Percentiles rank a stretch among this genome's conserved stretches.
Conservation (phyloP, 257 asterid species). For the Leptodermis oblonga region DNA sequence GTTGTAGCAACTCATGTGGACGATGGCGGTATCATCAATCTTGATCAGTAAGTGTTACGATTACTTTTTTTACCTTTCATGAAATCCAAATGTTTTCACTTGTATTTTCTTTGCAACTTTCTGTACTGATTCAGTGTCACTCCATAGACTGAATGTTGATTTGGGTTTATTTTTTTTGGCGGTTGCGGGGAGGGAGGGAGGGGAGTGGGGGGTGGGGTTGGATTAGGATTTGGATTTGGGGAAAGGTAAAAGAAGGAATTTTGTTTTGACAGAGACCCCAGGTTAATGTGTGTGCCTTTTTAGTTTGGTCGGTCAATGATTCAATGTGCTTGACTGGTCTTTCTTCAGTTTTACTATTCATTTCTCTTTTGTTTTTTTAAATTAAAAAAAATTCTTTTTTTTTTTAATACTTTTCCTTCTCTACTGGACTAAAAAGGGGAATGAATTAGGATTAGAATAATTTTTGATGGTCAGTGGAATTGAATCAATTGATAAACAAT, state of each 20-base stretch:
- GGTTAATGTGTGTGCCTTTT: slow-evolving; percentile 6
- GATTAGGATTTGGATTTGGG: neutral
- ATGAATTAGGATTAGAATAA: neutral
- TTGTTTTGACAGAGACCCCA: slow-evolving; percentile 9
- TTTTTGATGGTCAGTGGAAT: neutral
- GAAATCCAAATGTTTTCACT: neutral
- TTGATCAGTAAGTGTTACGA: slow-evolving; percentile 69
- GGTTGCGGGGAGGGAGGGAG: too few species aligned
- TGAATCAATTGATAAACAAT: neutral
- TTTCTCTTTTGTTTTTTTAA: neutral
- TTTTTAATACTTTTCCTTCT: slow-evolving; percentile 5
- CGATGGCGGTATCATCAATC: slow-evolving; percentile 37
- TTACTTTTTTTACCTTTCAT: neutral
- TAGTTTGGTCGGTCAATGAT: slow-evolving; percentile 19
- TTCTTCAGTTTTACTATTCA: slow-evolving; percentile 4
- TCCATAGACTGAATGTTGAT: neutral
- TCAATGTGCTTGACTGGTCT: slow-evolving; percentile 18
- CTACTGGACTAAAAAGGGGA: slow-evolving; percentile 1
- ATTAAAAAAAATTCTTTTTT: too few species aligned
- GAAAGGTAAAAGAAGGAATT: neutral
- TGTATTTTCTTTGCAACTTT: slow-evolving; percentile 1
- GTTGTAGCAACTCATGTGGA: slow-evolving; percentile 21
- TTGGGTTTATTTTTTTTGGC: neutral
- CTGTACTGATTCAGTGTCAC: neutral
- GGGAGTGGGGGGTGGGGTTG: neutral